These are phyloP conservation scores for Medicago ruthenica DNA, from an alignment of 306 rosid genomes.

Conservation along the genomic window DNA sequence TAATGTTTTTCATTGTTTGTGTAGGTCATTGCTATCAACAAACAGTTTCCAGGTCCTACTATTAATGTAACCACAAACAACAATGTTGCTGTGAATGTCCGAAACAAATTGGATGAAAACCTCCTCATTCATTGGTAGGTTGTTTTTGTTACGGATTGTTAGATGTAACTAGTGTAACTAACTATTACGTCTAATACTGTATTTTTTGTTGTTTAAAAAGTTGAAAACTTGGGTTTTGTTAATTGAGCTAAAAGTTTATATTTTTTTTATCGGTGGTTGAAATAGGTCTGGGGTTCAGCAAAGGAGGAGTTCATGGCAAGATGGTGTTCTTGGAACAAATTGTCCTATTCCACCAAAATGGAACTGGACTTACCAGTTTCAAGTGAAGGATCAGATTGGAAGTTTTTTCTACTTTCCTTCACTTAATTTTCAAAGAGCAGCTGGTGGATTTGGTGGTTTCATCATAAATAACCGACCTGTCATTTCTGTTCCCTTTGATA, in stretches of 20 bases:
- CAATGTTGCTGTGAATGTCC: conserved; percentile 81
- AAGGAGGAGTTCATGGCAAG: conserved; percentile 90
- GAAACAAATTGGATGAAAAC: conserved; percentile 88
- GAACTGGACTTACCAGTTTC: conserved; percentile 98
- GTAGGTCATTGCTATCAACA: conserved; percentile 91
- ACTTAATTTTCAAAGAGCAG: conserved; percentile 85
- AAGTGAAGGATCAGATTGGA: conserved; percentile 96
- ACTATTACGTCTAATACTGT: no score
- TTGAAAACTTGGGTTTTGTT: conserved; percentile 1
- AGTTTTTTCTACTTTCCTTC: conserved; percentile 97
- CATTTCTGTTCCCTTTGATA: conserved; percentile 82
- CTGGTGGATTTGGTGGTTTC: conserved; percentile 92
- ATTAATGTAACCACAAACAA: conserved; percentile 88
- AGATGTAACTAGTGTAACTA: no score
- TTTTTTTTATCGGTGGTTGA: conserved; percentile 30
- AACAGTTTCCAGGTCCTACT: conserved; percentile 84
- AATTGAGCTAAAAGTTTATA: conserved; percentile 35
- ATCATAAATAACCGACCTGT: conserved; percentile 65
- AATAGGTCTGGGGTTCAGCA: conserved; percentile 94
- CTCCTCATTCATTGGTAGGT: conserved; percentile 83
- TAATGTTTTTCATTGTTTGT: conserved; percentile 44
- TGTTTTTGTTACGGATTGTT: not conserved
- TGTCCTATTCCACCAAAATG: conserved; percentile 98
- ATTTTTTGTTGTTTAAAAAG: no score
- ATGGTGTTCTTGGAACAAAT: conserved; percentile 91